These are phyloP conservation scores for Pseudoturritis turrita DNA, from an alignment of 345 rosid genomes.

Conservation along the genomic window DNA sequence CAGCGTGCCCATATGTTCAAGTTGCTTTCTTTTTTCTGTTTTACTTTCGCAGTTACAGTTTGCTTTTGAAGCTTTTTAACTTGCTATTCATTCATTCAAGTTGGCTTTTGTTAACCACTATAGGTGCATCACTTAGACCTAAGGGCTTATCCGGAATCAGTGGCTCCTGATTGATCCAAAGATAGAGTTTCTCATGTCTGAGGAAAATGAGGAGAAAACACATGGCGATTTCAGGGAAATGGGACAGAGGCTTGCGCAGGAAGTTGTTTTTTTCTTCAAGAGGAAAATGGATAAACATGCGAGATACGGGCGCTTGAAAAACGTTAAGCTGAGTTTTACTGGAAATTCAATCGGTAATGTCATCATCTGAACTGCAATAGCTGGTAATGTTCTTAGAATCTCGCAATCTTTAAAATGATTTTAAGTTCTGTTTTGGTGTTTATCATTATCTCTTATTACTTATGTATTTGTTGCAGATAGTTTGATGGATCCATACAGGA, in stretches of 20 bases:
- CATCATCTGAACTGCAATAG: constrained; percentile 76
- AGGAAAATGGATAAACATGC: constrained; percentile 75
- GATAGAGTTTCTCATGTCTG: constrained; percentile 93
- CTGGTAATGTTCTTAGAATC: constrained; percentile 47
- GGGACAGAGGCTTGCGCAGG: constrained; percentile 88
- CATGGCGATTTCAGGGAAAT: constrained; percentile 95
- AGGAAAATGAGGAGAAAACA: constrained; percentile 87
- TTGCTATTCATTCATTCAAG: not conserved
- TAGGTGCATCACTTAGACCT: constrained; percentile 99
- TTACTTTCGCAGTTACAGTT: not conserved
- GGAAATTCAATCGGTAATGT: constrained; percentile 97
- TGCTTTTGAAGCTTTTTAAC: not conserved
- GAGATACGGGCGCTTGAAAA: constrained; percentile 56
- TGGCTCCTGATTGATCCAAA: constrained; percentile 95
- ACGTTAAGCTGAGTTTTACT: constrained; percentile 83
- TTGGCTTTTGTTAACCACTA: not conserved
- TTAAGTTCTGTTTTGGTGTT: not conserved
- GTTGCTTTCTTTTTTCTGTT: not conserved
- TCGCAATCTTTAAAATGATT: not conserved
- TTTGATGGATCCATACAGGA: constrained; percentile 80
- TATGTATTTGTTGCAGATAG: constrained; percentile 49
- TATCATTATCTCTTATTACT: not conserved
- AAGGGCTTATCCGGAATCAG: constrained; percentile 86
- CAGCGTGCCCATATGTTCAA: not conserved
- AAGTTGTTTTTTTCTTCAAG: constrained; percentile 70